Conservation (phyloP, 176 grass and related monocot species). For the Poa annua region DNA sequence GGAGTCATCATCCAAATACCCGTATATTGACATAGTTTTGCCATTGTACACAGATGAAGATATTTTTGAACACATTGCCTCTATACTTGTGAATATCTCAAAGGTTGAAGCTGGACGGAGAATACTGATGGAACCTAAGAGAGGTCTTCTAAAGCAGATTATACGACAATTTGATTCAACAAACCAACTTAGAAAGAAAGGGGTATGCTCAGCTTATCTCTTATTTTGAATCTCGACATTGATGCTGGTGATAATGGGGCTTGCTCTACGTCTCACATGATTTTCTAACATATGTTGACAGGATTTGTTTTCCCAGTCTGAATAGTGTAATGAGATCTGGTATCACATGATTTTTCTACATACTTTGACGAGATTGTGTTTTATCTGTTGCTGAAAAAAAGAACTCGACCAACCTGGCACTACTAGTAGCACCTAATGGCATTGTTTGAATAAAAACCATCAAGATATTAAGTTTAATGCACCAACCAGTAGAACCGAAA, state of each 20-base stretch:
- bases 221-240: conserved; percentile 9
- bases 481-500: background rate
- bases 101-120: conserved; percentile 85
- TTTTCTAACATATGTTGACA: background rate
- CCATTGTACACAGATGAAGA: conserved; percentile 58
- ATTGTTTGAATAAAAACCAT: background rate
- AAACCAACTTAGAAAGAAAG: conserved; percentile 96
- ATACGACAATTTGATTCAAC: conserved; percentile 87
- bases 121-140: conserved; percentile 86
- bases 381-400: background rate
- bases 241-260: conserved; percentile 11
- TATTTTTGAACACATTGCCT: conserved; percentile 81
- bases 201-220: conserved; percentile 49
- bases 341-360: background rate
- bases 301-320: no score
- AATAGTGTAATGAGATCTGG: no score
- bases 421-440: background rate
- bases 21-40: background rate
- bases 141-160: conserved; percentile 84
- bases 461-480: background rate
- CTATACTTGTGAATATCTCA: conserved; percentile 94
- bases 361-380: background rate
- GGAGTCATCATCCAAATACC: background rate
- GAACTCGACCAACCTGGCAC: background rate
- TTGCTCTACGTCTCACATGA: background rate